These are phyloP conservation scores for Debaryomyces robertsiae DNA, from an alignment of 1,139 yeast species.

Conservation along the genomic window DNA sequence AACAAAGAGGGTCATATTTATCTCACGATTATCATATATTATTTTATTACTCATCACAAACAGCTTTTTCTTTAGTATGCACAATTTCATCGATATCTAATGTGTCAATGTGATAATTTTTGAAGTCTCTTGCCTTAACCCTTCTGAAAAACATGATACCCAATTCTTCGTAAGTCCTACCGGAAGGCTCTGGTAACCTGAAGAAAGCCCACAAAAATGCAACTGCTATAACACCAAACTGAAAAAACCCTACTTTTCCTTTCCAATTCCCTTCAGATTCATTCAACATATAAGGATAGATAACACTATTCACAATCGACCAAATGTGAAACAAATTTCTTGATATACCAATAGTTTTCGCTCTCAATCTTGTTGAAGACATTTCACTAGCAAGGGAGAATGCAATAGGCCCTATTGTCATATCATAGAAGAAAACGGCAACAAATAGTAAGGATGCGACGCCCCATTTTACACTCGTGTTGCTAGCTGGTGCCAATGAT, in stretches of 20 bases:
- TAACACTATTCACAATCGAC: constrained; percentile 29
- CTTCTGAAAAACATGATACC: constrained; percentile 50
- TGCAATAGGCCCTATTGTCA: constrained; percentile 59
- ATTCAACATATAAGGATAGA: constrained; percentile 60
- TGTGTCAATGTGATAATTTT: constrained; percentile 33
- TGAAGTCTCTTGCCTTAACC: constrained; percentile 48
- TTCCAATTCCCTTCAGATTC: constrained; percentile 58
- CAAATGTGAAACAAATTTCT: constrained; percentile 45
- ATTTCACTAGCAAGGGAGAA: constrained; percentile 60
- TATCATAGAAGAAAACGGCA: constrained; percentile 52
- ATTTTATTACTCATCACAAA: too few species aligned
- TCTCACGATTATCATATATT: too few species aligned
- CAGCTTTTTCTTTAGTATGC: too few species aligned
- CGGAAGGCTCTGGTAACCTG: constrained; percentile 60
- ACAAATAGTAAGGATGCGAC: constrained; percentile 49
- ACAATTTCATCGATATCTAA: too few species aligned
- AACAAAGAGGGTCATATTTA: too few species aligned
- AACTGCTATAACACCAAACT: constrained; percentile 50
- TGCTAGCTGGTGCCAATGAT: constrained; percentile 16
- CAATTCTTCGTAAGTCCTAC: constrained; percentile 60
- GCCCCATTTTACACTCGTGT: constrained; percentile 41
- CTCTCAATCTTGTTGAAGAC: constrained; percentile 56
- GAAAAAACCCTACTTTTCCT: constrained; percentile 62
- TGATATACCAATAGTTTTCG: constrained; percentile 58
- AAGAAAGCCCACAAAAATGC: constrained; percentile 50